Base-by-base conservation (phyloP, 352 stramenopile genomes). In the Phytopythium cucurbitacearum region DNA sequence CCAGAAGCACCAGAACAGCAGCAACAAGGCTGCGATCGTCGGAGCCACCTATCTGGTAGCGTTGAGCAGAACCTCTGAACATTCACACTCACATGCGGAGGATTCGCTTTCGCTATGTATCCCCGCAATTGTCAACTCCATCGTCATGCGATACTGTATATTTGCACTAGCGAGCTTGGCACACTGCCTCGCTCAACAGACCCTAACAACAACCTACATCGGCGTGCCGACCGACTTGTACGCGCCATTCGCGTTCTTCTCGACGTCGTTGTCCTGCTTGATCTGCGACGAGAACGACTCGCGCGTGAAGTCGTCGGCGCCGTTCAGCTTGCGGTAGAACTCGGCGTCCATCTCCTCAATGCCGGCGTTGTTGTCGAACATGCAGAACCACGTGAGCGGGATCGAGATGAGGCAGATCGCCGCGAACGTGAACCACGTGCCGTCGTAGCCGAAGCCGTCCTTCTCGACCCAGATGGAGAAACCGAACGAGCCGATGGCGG, bases 391-490 rank as follows among this genome's bases (percentile, higher is more conserved):
- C 1, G 77, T 88, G 7, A 85, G 59, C 5, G 74, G 62, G 52
- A 88, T 82, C 32, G 77, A 83, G 10, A 86, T 45, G 7, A 72
- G 16, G 8, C 68, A 63, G 53, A 89, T 87, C 12, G 21, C 77
- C 1, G 73, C 65, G 53, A 85, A 87, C 12, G 71, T 78, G 69
- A 78, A 86, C 61, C 81, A 89, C 5, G 75, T 71, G 33, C 73
- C 75, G 1, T 43, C 47, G 62, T 89, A 87, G 49, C 73, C 76
- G 51, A 69, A 87, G 58, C 71, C 65, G 9, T 73, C 63, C 48
- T 82, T 73, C 34, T 80, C 68, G 41, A 85, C 73, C 73, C 76
- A 87, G 47, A 84, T 78, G 4, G 75, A 83, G 54, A 87, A 89
- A 1, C 66, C 76, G 50, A 81, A 91, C 28, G 76, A 88, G 10